A percentile compares a stretch with the other conserved stretches of the same genome.
Evolutionary conservation across 2,329 filamentous ascomycete genomes (phyloP).

Genomic region (Cladophialophora yegresii): DNA sequence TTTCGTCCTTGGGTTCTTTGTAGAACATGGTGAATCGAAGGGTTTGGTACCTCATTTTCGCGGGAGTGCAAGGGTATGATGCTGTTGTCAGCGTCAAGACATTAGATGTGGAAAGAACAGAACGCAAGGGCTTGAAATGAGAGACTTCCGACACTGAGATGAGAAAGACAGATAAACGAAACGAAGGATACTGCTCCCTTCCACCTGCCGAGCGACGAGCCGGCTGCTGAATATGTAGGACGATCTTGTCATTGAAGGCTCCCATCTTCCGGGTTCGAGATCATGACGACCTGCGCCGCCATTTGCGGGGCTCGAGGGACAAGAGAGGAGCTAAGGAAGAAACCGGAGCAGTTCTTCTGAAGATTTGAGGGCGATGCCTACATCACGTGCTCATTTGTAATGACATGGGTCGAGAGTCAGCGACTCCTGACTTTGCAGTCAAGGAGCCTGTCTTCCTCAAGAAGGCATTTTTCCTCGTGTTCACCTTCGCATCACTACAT

Average conservation of each 20-base stretch:
- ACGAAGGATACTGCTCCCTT: slow-evolving; percentile 1
- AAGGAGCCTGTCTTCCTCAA: not conserved
- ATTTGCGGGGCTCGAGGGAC: not conserved
- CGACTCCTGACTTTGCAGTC: not conserved
- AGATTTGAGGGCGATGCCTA: not conserved
- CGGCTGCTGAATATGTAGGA: slow-evolving; percentile 14
- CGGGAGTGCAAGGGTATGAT: not conserved
- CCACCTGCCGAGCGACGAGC: slow-evolving; percentile 3
- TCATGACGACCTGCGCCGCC: slow-evolving; percentile 26
- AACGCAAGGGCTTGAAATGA: slow-evolving; percentile 8
- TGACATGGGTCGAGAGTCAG: not conserved
- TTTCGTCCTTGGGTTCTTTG: slow-evolving; percentile 33
- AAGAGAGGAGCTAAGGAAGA: slow-evolving; percentile 5
- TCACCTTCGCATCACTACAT: not conserved
- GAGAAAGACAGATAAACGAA: slow-evolving; percentile 1
- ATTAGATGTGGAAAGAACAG: not conserved
- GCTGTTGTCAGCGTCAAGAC: slow-evolving; percentile 1
- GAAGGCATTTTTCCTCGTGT: not conserved
- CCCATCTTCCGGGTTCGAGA: slow-evolving; percentile 3
- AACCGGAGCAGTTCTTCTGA: not conserved
- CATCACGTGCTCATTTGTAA: slow-evolving; percentile 6
- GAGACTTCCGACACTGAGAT: slow-evolving; percentile 1
- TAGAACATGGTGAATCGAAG: slow-evolving; percentile 37
- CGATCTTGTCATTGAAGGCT: slow-evolving; percentile 1
- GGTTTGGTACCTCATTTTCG: slow-evolving; percentile 37